Evolutionary conservation across 2,329 filamentous ascomycete genomes (phyloP).

Genomic region (Aureobasidium leucospermi): DNA sequence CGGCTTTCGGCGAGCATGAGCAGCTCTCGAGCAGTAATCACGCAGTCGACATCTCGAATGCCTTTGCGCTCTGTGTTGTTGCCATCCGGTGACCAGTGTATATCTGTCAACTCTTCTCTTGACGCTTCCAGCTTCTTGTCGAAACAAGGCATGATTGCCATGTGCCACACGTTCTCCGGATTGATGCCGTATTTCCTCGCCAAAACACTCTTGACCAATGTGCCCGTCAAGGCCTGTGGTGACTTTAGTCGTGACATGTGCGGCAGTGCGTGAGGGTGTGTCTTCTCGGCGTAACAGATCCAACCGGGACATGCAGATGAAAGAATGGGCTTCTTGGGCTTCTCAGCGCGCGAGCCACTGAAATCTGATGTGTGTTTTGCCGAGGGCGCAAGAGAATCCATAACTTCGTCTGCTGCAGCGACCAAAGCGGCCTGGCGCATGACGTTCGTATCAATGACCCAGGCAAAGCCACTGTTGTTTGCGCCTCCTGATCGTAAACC

Average conservation of each 20-base stretch:
- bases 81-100: conserved; percentile 53
- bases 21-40: conserved; percentile 93
- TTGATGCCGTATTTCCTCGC: conserved; percentile 64
- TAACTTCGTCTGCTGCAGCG: conserved; percentile 42
- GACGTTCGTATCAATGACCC: conserved; percentile 84
- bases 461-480: conserved; percentile 71
- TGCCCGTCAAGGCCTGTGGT: conserved; percentile 85
- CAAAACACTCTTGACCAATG: conserved; percentile 78
- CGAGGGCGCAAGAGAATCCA: conserved; percentile 28
- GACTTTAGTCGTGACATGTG: conserved; percentile 90
- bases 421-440: conserved; percentile 78
- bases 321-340: conserved; percentile 57
- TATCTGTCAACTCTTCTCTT: conserved; percentile 80
- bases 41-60: conserved; percentile 88
- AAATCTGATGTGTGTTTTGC: conserved; percentile 24
- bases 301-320: conserved; percentile 92
- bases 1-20: conserved; percentile 81
- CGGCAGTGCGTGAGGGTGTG: conserved; percentile 84
- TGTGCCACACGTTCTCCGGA: conserved; percentile 81
- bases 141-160: conserved; percentile 97
- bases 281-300: conserved; percentile 99
- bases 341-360: conserved; percentile 32
- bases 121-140: conserved; percentile 98
- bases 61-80: conserved; percentile 36
- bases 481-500: conserved; percentile 65